Conservation (phyloP, 2,329 filamentous ascomycete species). For the Aspergillus novoparasiticus region DNA sequence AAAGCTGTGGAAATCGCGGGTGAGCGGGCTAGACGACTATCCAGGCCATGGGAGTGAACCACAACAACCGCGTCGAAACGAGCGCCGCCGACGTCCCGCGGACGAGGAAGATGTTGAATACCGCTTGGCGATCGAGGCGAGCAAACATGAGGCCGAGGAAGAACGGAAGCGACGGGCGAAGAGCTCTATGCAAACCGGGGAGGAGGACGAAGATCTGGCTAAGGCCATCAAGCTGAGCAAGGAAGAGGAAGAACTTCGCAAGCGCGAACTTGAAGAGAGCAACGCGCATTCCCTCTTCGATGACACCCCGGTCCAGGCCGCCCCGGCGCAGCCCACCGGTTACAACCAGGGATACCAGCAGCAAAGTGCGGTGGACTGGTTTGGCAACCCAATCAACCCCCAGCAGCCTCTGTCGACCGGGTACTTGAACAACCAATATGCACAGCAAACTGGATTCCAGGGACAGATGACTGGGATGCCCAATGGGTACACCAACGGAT, state of each 20-base stretch:
- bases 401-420: constrained; percentile 70
- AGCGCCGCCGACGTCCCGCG: constrained; percentile 53
- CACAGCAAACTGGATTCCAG: constrained; percentile 75
- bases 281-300: constrained; percentile 90
- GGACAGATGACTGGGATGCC: constrained; percentile 65
- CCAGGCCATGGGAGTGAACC: constrained; percentile 46
- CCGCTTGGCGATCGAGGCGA: constrained; percentile 86
- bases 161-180: constrained; percentile 73
- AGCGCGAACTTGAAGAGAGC: constrained; percentile 80
- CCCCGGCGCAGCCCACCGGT: constrained; percentile 78
- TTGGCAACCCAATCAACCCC: constrained; percentile 88
- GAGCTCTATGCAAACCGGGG: constrained; percentile 62
- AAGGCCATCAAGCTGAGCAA: constrained; percentile 95
- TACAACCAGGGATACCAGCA: constrained; percentile 98
- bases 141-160: constrained; percentile 92
- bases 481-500: constrained; percentile 71
- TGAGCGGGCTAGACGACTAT: constrained; percentile 84
- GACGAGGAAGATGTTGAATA: constrained; percentile 92
- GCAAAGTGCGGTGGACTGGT: constrained; percentile 94
- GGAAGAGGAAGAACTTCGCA: constrained; percentile 83
- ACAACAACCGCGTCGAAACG: constrained; percentile 40
- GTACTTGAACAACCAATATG: constrained; percentile 68
- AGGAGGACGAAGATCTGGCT: constrained; percentile 84
- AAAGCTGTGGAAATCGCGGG: constrained; percentile 94
- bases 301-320: constrained; percentile 64